Evolutionary conservation across 306 rosid species (phyloP).

Genomic region (Hippophae tibetana): DNA sequence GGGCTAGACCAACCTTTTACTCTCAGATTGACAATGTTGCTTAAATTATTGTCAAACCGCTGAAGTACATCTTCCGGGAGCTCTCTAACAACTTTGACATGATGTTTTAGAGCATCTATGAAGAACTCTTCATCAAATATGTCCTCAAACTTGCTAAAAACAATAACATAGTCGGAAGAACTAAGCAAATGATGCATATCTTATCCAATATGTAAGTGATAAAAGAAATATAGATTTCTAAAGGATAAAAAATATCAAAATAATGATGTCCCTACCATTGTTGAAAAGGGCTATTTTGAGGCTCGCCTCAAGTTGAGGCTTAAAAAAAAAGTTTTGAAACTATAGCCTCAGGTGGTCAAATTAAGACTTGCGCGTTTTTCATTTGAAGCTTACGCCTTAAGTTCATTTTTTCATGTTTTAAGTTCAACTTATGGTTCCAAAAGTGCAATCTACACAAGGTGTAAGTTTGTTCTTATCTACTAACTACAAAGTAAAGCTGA

Average conservation of each 20-base stretch:
- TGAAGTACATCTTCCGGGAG: conserved; percentile 67
- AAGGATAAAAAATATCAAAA: not conserved
- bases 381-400: no score
- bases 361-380: no score
- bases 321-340: no score
- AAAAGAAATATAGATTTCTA: not conserved
- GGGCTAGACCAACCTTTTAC: conserved; percentile 96
- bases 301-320: no score
- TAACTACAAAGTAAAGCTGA: no score
- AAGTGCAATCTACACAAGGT: no score
- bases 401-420: no score
- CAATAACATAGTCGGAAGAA: conserved; percentile 3
- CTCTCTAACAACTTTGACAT: conserved; percentile 64
- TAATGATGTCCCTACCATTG: no score
- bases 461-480: no score
- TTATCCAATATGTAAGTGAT: conserved; percentile 2
- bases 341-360: no score
- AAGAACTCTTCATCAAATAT: conserved; percentile 87
- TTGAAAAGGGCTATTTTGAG: no score
- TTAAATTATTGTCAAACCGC: conserved; percentile 72
- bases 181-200: not conserved
- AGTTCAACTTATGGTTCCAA: no score
- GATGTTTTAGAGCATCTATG: conserved; percentile 54
- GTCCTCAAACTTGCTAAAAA: conserved; percentile 70
- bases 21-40: conserved; percentile 87